These are phyloP conservation scores for Ceratonia siliqua DNA, from an alignment of 306 rosid genomes.

Conservation along the genomic window DNA sequence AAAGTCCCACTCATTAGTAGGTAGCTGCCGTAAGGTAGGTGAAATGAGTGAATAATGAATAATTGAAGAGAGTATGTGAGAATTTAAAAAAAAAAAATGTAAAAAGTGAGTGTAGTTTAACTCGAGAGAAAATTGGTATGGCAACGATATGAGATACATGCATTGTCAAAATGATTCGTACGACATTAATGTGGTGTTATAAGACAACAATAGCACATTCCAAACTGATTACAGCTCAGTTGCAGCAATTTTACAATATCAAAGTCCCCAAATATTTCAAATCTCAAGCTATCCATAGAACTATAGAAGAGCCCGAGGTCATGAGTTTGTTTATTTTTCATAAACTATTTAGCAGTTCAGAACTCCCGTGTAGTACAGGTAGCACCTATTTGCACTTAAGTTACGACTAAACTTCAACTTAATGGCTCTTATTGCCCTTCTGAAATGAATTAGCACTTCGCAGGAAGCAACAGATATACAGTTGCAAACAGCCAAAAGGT, in stretches of 20 bases:
- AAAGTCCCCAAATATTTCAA: background rate
- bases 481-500: slow-evolving; percentile 41
- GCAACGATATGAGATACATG: background rate
- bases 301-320: slow-evolving; percentile 16
- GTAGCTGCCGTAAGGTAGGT: no score
- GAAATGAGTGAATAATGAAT: no score
- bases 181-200: background rate
- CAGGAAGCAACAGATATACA: slow-evolving; percentile 29
- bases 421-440: slow-evolving; percentile 26
- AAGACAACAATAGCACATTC: background rate
- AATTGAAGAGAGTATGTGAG: no score
- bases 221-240: slow-evolving; percentile 1
- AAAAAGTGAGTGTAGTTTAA: no score
- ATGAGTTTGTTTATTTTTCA: slow-evolving; percentile 10
- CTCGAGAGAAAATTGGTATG: background rate
- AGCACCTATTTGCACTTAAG: slow-evolving; percentile 6
- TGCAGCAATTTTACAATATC: background rate
- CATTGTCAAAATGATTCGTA: background rate
- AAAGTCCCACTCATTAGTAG: no score
- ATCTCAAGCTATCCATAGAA: slow-evolving; percentile 1
- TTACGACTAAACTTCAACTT: slow-evolving; percentile 6
- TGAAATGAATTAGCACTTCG: slow-evolving; percentile 36
- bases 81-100: no score
- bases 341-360: background rate
- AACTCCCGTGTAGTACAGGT: background rate